Evolutionary conservation across 2,329 filamentous ascomycete species (phyloP).

Genomic region (Penicillium sp.): DNA sequence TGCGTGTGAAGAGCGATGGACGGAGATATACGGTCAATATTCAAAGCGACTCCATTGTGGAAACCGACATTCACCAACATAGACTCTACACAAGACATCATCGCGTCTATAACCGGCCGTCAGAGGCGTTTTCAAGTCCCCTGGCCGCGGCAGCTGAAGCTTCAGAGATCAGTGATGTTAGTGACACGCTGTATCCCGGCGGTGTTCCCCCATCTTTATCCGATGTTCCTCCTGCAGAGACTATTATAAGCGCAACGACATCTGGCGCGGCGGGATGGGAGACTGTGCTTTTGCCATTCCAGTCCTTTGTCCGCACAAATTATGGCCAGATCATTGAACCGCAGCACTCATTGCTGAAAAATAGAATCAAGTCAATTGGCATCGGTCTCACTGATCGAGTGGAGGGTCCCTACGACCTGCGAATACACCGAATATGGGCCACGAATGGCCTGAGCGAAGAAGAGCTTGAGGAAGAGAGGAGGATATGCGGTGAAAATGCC

Average conservation of each 20-base stretch:
- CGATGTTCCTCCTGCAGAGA: conserved; percentile 34
- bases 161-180: conserved; percentile 20
- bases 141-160: conserved; percentile 17
- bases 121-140: conserved; percentile 16
- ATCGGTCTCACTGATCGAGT: conserved; percentile 86
- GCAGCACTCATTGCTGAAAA: conserved; percentile 80
- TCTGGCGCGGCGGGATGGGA: conserved; percentile 85
- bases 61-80: conserved; percentile 95
- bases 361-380: conserved; percentile 80
- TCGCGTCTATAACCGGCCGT: conserved; percentile 18
- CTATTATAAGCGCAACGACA: conserved; percentile 29
- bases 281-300: conserved; percentile 85
- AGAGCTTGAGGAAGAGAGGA: conserved; percentile 38
- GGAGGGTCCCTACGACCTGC: conserved; percentile 82
- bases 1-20: conserved; percentile 86
- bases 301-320: conserved; percentile 92
- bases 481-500: conserved; percentile 38
- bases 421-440: conserved; percentile 83
- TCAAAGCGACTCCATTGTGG: conserved; percentile 88
- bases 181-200: conserved; percentile 22
- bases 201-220: conserved; percentile 34
- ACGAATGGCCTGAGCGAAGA: conserved; percentile 62
- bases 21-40: conserved; percentile 92
- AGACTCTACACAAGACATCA: conserved; percentile 60
- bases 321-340: conserved; percentile 89